These are phyloP conservation scores for Capsella rubella DNA, from an alignment of 441 rosid genomes.

Conservation along the genomic window DNA sequence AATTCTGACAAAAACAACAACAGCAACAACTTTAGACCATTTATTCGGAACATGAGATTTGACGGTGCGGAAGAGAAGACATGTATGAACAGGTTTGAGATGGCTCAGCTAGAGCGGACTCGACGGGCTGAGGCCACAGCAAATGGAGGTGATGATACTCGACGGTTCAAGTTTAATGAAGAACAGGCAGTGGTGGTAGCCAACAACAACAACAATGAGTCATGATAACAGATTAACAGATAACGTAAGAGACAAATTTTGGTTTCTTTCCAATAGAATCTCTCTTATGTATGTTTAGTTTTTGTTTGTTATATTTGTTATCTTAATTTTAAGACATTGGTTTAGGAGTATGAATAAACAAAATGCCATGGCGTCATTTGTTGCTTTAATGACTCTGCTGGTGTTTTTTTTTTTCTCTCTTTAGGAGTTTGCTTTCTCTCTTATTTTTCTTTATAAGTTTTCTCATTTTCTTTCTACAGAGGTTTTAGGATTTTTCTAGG, in stretches of 20 bases:
- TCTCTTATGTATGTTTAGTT: neutral
- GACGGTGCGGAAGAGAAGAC: slow-evolving; percentile 39
- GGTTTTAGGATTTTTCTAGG: neutral
- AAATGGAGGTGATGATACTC: slow-evolving; percentile 37
- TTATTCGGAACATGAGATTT: slow-evolving; percentile 46
- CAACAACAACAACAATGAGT: slow-evolving; percentile 18
- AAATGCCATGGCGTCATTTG: slow-evolving; percentile 23
- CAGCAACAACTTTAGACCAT: slow-evolving; percentile 33
- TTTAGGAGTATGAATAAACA: neutral
- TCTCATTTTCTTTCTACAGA: neutral
- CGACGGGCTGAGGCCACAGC: slow-evolving; percentile 41
- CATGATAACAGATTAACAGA: slow-evolving; percentile 8
- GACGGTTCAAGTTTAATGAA: slow-evolving; percentile 42
- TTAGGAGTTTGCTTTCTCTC: neutral
- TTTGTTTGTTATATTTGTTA: slow-evolving; percentile 8
- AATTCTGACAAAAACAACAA: slow-evolving; percentile 35
- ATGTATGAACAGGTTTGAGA: slow-evolving; percentile 46
- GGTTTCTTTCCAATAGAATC: neutral
- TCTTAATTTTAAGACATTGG: neutral
- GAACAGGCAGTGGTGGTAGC: slow-evolving; percentile 42
- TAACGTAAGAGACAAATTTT: slow-evolving; percentile 9
- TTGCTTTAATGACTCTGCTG: slow-evolving; percentile 15
- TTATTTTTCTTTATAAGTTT: neutral
- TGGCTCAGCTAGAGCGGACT: slow-evolving; percentile 38
- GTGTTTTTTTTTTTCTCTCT: neutral